Conservation (phyloP, 2,329 filamentous ascomycete genomes). For the Penicillium sp. region DNA sequence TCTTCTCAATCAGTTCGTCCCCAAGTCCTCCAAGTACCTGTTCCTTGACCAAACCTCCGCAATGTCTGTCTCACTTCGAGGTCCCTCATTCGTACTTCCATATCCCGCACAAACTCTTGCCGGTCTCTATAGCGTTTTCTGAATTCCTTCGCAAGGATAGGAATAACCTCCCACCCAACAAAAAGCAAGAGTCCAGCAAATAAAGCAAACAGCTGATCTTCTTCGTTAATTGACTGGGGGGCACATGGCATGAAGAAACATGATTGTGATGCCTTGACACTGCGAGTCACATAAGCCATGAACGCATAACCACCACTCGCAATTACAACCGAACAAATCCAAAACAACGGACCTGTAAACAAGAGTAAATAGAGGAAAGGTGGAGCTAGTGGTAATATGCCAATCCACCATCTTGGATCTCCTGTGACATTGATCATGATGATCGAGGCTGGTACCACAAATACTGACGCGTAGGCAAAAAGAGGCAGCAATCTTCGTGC, state of each 20-base stretch:
- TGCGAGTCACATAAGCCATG: neutral
- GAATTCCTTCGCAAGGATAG: neutral
- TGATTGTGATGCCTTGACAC: neutral
- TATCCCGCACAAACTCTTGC: neutral
- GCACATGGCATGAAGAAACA: conserved; percentile 3
- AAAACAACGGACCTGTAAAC: neutral
- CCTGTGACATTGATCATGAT: neutral
- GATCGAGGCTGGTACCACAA: neutral
- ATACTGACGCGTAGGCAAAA: neutral
- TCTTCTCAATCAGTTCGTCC: neutral
- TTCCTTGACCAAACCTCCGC: neutral
- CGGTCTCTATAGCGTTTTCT: neutral
- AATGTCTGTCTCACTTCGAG: neutral
- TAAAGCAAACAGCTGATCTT: neutral
- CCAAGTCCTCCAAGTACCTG: neutral
- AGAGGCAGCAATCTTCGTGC: neutral
- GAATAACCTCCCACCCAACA: neutral
- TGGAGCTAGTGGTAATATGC: neutral
- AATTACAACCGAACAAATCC: neutral
- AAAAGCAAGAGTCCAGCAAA: neutral
- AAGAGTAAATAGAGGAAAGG: neutral
- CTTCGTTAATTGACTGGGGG: neutral
- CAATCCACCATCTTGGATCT: neutral
- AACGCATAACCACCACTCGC: neutral
- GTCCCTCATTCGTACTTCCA: neutral